Evolutionary conservation across 2,329 filamentous ascomycete species (phyloP).

Genomic region (Hypoxylon sp.): DNA sequence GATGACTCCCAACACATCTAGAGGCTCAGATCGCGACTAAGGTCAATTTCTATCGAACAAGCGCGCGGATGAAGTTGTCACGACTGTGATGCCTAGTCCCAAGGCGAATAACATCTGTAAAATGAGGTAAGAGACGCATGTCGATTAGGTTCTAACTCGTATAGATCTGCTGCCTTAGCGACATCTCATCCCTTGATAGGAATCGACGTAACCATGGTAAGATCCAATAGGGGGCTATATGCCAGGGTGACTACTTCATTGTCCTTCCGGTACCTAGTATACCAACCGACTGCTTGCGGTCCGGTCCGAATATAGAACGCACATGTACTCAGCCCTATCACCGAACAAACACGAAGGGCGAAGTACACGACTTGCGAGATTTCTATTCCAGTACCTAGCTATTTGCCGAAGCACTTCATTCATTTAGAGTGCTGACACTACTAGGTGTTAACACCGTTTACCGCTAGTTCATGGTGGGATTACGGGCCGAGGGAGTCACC

Average conservation of each 20-base stretch:
- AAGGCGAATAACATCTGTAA: conserved; percentile 20
- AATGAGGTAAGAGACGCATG: conserved; percentile 14
- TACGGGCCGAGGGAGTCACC: conserved; percentile 26
- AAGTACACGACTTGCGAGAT: neutral
- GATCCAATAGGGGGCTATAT: conserved; percentile 11
- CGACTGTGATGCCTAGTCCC: conserved; percentile 16
- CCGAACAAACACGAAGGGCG: conserved; percentile 10
- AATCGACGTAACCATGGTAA: conserved; percentile 7
- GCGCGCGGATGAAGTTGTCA: conserved; percentile 47
- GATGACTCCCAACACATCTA: conserved; percentile 22
- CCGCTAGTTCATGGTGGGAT: conserved; percentile 24
- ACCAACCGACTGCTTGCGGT: conserved; percentile 15
- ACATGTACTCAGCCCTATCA: conserved; percentile 40
- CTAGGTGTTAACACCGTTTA: conserved; percentile 12
- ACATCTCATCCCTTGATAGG: conserved; percentile 34
- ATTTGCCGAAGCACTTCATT: conserved; percentile 20
- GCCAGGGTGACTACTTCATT: neutral
- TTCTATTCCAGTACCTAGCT: conserved; percentile 19
- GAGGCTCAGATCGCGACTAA: conserved; percentile 34
- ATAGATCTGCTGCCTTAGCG: conserved; percentile 13
- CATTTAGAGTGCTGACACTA: conserved; percentile 39
- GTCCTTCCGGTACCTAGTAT: conserved; percentile 5
- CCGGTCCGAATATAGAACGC: conserved; percentile 38
- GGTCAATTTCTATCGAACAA: conserved; percentile 38
- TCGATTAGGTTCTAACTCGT: conserved; percentile 21